Evolutionary conservation across 352 stramenopile species (phyloP), one percentile per base, ranked within the genome.

Genomic region (Phytopythium montanum): DNA sequence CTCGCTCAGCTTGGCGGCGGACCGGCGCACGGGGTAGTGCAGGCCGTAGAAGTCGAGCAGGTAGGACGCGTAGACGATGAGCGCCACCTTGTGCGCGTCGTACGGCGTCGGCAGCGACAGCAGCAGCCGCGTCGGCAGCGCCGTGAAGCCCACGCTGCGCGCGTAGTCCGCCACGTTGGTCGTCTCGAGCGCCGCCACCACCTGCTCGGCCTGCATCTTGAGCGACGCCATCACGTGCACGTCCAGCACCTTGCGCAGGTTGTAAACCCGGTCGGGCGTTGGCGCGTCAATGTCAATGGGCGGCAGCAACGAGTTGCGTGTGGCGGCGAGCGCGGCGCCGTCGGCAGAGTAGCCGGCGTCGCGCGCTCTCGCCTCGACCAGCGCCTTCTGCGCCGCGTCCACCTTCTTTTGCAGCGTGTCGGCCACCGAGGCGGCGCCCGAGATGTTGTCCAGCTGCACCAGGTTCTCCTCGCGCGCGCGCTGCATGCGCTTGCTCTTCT

Each of bases 401-500:
- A 91, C 79, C 62, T 91, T 90, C 70, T 91, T 87, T 61, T 88
- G 74, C 50, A 94, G 72, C 31, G 82, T 87, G 60, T 91, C 61
- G 5, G 81, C 69, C 19, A 94, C 73, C 0, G 85, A 88, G 3
- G 72, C 61, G 5, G 81, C 83, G 34, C 85, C 81, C 42, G 76
- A 89, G 60, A 94, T 85, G 67, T 94, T 77, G 28, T 87, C 69
- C 19, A 90, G 64, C 55, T 90, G 66, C 31, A 94, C 78, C n/a
- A 90, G 71, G 64, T 92, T 94, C 64, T 92, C 85, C 65, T 92
- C 81, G 56, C 81, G 79, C 41, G 68, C 88, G 58, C 87, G 88
- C 60, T 91, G 81, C 70, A 94, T 89, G 53, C 82, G 79, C 61
- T 90, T 90, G 69, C 80, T 90, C 66, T 91, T 90, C 66, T 94